Percentiles rank a stretch among this genome's conserved stretches.
phyloP scores from a whole-genome alignment of 1,284 basidiomycete species.

The Xerocomus minutiporus region DNA sequence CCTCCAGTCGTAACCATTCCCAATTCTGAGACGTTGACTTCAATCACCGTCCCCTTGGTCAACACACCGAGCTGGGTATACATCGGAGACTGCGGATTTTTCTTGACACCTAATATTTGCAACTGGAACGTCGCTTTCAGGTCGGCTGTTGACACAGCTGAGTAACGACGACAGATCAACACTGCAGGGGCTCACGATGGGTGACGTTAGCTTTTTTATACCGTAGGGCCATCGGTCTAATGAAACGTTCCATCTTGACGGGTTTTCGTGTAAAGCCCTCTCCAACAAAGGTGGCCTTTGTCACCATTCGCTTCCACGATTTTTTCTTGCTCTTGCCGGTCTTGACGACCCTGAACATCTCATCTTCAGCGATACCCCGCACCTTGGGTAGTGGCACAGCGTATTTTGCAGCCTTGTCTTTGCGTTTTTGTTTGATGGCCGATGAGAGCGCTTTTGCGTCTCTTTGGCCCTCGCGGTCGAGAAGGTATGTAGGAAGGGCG shows the following conservation, averaged over 20 bases:
- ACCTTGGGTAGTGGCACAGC: constrained; percentile 96
- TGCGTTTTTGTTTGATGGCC: constrained; percentile 98
- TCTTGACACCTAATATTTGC: constrained; percentile 97
- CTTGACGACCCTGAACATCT: constrained; percentile 99
- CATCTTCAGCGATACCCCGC: constrained; percentile 96
- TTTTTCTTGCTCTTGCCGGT: constrained; percentile 97
- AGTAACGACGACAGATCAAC: constrained; percentile 1
- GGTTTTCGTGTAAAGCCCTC: constrained; percentile 98
- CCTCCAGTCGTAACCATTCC: constrained; percentile 99
- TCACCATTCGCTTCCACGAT: constrained; percentile 99
- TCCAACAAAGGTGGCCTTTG: constrained; percentile 98
- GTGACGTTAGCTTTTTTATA: constrained; percentile 99
- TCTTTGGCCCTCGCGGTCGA: constrained; percentile 96
- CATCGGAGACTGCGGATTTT: constrained; percentile 99
- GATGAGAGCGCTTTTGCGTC: constrained; percentile 97
- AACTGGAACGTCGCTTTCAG: constrained; percentile 98
- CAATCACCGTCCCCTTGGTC: constrained; percentile 97
- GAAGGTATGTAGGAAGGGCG: constrained; percentile 89
- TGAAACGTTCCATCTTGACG: constrained; percentile 98
- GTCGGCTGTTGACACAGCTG: constrained; percentile 58
- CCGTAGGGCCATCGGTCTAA: constrained; percentile 94
- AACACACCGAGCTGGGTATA: constrained; percentile 94
- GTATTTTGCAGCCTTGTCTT: constrained; percentile 99
- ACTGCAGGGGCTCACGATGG: constrained; percentile 70
- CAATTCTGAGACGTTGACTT: constrained; percentile 96